Evolutionary conservation across 768 basidiomycete genomes (phyloP).

Genomic region (Trametes punicea): DNA sequence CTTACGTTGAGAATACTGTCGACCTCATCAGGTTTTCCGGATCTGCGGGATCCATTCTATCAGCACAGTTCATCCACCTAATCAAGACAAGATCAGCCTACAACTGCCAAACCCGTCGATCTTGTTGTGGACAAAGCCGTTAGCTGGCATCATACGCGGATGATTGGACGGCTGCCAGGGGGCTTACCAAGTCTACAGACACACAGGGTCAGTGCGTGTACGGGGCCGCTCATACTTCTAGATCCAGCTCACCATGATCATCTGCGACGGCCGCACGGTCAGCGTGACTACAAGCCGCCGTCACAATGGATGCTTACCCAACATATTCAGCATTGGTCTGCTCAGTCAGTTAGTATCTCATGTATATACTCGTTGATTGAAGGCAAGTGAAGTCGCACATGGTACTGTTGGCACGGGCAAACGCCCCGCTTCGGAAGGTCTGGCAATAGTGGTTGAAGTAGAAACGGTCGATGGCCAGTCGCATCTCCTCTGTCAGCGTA

Average conservation of each 20-base stretch:
- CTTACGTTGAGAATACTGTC: slow-evolving; percentile 69
- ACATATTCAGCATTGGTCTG: slow-evolving; percentile 88
- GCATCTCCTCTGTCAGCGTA: slow-evolving; percentile 69
- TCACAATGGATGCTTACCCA: slow-evolving; percentile 43
- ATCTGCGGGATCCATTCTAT: slow-evolving; percentile 42
- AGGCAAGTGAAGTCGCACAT: slow-evolving; percentile 57
- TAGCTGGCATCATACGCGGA: neutral
- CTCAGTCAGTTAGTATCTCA: slow-evolving; percentile 43
- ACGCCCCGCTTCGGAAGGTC: slow-evolving; percentile 82
- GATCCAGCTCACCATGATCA: slow-evolving; percentile 64
- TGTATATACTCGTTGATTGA: neutral
- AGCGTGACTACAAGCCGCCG: neutral
- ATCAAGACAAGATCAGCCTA: slow-evolving; percentile 35
- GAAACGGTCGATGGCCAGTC: slow-evolving; percentile 75
- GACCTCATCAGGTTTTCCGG: slow-evolving; percentile 75
- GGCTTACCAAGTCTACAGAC: slow-evolving; percentile 43
- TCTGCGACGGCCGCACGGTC: slow-evolving; percentile 39
- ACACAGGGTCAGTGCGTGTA: slow-evolving; percentile 2
- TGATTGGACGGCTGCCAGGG: neutral
- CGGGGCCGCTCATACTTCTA: slow-evolving; percentile 8
- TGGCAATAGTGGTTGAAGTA: slow-evolving; percentile 92
- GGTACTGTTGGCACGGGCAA: slow-evolving; percentile 84
- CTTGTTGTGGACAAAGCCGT: slow-evolving; percentile 30
- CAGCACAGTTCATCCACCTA: neutral
- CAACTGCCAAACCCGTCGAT: slow-evolving; percentile 86